Base-by-base conservation (phyloP, 495 filamentous ascomycete genomes). In the Rhizodiscina lignyota region DNA sequence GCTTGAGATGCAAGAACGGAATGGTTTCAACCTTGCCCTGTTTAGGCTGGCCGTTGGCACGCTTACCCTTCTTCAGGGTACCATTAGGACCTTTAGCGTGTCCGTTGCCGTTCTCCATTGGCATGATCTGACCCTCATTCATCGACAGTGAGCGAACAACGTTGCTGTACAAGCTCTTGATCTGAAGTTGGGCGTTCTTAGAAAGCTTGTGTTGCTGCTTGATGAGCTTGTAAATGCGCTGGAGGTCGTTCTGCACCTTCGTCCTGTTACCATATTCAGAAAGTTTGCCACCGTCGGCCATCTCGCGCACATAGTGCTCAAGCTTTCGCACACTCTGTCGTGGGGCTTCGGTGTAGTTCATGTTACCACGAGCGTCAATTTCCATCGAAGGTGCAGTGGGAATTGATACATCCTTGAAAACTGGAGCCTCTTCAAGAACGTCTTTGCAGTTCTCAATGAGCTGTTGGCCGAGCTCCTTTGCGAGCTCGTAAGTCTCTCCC, bases 401-500 rank as follows among this genome's bases (percentile, higher is more conserved):
- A 37, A 93, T 57, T 18, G 78, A 72, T 30, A 99, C 89, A 53
- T 96, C 89, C 63, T 96, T 96, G 66, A 85, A 96, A 13, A 83
- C 80, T 4, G 89, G 89, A 12, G 86, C 61, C 33, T 70, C 67
- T 10, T 67, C 67, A 31, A 99, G 65, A 21, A 89, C 85, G 18
- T 96, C 89, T 49, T 79, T 86, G 66, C 89, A 96, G 58, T 99
- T 96, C 49, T 93, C 83, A 46, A 96, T 94, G 36, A 99, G 73
- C 56, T 89, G 81, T 47, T 84, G 68, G 18, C 83, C 87, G n/a
- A 99, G 74, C 57, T 86, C 73, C 66, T 99, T 92, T 35, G 91
- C 89, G 13, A 99, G 73, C 57, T 87, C 63, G 62, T 99, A 99
- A 11, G 91, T 99, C 57, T 99, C 89, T 34, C 89, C 89, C 12